Evolutionary conservation across 2,329 filamentous ascomycete species (phyloP), one percentile per base, ranked within the genome.

Genomic region (Arthrobotrys conoides): DNA sequence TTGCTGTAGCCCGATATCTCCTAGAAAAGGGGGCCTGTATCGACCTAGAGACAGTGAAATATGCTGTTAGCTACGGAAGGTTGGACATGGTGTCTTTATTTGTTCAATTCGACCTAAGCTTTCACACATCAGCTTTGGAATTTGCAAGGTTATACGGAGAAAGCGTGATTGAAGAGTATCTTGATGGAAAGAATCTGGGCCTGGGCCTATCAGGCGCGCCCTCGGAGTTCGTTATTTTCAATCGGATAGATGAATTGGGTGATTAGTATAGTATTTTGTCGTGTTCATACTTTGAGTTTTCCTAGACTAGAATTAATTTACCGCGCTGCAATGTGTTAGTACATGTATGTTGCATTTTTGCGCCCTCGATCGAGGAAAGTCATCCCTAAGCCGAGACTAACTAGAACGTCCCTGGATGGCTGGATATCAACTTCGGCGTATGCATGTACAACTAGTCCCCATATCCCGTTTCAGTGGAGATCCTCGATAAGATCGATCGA

Each of bases 21-120:
- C 41, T 73, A 12, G 61, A 67, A 12, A 51, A 63, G 18, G 70
- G 38, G 3, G 70, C 57, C 5, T 22, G 2, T 22, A 33, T 57
- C 16, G 46, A 71, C 24, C 14, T 16, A 3, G 41, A 61, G 6
- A 59, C 59, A 16, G 18, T 68, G 1, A 33, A 22, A 18, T 67
- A 67, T 41, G 33, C 61, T 14, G 16, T 73, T 30, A 36, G 1
- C 16, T 59, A 51, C 14, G 61, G 49, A 12, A 63, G 70, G 4
- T n/a, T 73, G 8, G 70, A 73, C n/a, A 73, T 73, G 61, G 70
- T 73, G n/a, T 67, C 70, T 51, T 36, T 73, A 16, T 20, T 73
- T 1, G 70, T 73, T 12, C 61, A 73, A 41, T 59, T 48, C n/a
- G 16, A 67, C 30, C 10, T 41, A 5, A 66, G 1, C 12, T 57